These are phyloP conservation scores for Colletotrichum filicis DNA, from an alignment of 2,329 filamentous ascomycete species.

Conservation along the genomic window DNA sequence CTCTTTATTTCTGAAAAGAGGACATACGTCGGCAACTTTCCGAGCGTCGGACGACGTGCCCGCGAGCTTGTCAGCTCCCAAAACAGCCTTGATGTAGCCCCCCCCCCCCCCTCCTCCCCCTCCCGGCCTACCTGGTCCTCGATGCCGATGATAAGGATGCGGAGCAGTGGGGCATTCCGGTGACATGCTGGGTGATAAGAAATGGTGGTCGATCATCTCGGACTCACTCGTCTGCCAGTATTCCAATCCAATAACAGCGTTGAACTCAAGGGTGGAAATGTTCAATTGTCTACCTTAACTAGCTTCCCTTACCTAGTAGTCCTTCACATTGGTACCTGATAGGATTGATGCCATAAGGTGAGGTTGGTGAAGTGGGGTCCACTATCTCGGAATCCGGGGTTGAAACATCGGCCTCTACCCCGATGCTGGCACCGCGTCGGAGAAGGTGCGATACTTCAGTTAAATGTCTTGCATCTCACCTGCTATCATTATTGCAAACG, in stretches of 20 bases:
- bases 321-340: background rate
- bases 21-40: background rate
- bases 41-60: background rate
- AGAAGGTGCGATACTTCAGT: background rate
- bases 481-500: background rate
- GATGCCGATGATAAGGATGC: conserved; percentile 7
- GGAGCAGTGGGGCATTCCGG: background rate
- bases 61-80: background rate
- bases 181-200: conserved; percentile 13
- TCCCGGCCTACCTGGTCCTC: conserved; percentile 5
- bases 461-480: background rate
- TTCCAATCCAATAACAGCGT: background rate
- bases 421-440: conserved; percentile 22
- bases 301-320: background rate
- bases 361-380: too few species aligned
- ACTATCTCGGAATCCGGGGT: background rate
- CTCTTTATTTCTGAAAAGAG: background rate
- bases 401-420: conserved; percentile 2
- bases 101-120: background rate
- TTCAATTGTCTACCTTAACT: too few species aligned
- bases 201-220: background rate
- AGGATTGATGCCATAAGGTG: background rate
- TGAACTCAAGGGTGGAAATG: background rate
- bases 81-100: background rate
- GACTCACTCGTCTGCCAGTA: background rate